phyloP scores from a whole-genome alignment of 768 basidiomycete genomes.

The Grammothele lineata region DNA sequence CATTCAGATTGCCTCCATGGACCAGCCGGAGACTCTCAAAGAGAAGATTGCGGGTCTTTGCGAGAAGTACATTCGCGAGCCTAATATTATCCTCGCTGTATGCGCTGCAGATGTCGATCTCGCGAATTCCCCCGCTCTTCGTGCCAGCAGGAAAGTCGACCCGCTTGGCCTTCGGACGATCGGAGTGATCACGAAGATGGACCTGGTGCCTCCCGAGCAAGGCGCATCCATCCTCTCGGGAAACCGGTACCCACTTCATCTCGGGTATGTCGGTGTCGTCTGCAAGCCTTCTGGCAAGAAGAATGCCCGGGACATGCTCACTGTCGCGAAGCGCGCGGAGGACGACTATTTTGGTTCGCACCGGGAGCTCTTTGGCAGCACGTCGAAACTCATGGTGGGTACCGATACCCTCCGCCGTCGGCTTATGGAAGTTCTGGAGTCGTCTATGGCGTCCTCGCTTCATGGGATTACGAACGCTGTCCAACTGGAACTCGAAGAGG shows the following conservation, averaged over 20 bases:
- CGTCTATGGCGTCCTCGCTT: slow-evolving; percentile 93
- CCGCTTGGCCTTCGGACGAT: slow-evolving; percentile 94
- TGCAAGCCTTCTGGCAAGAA: slow-evolving; percentile 70
- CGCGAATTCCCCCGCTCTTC: slow-evolving; percentile 93
- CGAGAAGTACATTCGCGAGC: slow-evolving; percentile 97
- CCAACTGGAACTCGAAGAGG: slow-evolving; percentile 94
- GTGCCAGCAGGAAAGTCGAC: slow-evolving; percentile 91
- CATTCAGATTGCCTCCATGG: slow-evolving; percentile 89
- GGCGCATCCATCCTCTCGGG: slow-evolving; percentile 80
- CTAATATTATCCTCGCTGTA: slow-evolving; percentile 99
- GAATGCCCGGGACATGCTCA: slow-evolving; percentile 41
- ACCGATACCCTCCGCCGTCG: slow-evolving; percentile 86
- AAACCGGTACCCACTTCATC: slow-evolving; percentile 93
- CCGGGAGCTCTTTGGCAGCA: slow-evolving; percentile 54
- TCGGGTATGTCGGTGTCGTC: slow-evolving; percentile 97
- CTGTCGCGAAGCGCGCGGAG: slow-evolving; percentile 54
- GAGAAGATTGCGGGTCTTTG: slow-evolving; percentile 88
- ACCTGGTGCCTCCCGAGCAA: slow-evolving; percentile 81
- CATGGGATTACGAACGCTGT: slow-evolving; percentile 97
- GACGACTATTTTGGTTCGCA: slow-evolving; percentile 64
- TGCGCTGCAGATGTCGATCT: slow-evolving; percentile 98
- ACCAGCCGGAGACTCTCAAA: slow-evolving; percentile 92
- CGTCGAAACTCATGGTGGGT: slow-evolving; percentile 78
- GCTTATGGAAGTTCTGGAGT: slow-evolving; percentile 96
- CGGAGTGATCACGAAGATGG: slow-evolving; percentile 99